Evolutionary conservation across 192 early-diverging fungal genomes (phyloP).

Genomic region (Podila horticola): DNA sequence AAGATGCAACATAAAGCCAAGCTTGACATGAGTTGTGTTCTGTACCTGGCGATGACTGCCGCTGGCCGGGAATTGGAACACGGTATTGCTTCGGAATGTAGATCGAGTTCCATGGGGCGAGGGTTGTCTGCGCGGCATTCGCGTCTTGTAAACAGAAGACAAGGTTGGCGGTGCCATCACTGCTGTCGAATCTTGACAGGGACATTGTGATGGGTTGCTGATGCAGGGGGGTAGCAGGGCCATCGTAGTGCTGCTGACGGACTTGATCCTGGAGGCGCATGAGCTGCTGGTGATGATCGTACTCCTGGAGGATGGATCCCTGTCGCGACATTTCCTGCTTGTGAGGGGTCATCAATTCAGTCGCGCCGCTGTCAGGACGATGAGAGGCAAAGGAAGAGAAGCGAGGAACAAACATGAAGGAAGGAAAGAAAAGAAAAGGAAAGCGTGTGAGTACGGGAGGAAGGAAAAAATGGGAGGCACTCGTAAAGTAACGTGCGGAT

Average conservation of each 20-base stretch:
- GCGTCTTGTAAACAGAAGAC: constrained; percentile 29
- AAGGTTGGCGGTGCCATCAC: constrained; percentile 31
- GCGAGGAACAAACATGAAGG: neutral
- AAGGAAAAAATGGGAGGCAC: too few species aligned
- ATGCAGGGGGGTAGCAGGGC: neutral
- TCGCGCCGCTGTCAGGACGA: neutral
- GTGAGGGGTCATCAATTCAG: neutral
- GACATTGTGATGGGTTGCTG: constrained; percentile 22
- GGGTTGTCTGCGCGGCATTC: constrained; percentile 8
- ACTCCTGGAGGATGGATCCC: neutral
- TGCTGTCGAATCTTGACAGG: constrained; percentile 31
- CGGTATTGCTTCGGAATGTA: constrained; percentile 52
- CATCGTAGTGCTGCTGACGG: neutral
- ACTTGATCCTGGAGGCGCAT: neutral
- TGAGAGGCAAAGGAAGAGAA: neutral
- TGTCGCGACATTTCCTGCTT: constrained; percentile 3
- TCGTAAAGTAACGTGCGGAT: too few species aligned
- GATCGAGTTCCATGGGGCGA: constrained; percentile 52
- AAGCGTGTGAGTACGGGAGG: too few species aligned
- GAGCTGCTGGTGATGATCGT: neutral
- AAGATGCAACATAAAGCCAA: neutral
- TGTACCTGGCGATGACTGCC: constrained; percentile 49
- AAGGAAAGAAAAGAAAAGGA: neutral
- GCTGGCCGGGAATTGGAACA: constrained; percentile 33
- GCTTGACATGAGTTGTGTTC: neutral